Base-by-base conservation (phyloP, 805 yeast species). In the Monosporozyma aquatica region DNA sequence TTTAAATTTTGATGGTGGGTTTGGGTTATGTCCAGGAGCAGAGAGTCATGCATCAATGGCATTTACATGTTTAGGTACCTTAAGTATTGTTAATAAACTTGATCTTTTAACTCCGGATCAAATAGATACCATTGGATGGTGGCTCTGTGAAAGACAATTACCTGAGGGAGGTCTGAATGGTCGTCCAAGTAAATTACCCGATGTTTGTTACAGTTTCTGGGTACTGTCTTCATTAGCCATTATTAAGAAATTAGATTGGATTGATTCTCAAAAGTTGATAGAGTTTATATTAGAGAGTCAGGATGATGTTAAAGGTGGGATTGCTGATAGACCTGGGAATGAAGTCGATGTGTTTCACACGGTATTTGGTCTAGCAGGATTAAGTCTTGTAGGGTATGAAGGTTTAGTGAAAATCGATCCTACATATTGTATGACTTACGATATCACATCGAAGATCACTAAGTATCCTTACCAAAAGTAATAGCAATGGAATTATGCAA, bases 181-280 rank as follows among this genome's bases (percentile, higher is more conserved):
- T 1, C 73, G 99, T 40, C 96, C 97, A 0, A 95, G 92, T 45
- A 92, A 92, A 59, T 65, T 87, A 15, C 95, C 97, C 0, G 99
- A 92, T 62, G 95, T 86, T n/a, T 92, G 99, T 59, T 92, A 92
- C 59, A 80, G 92, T 52, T 92, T 97, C 95, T 92, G 99, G 99
- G 95, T 87, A 8, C 60, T 87, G 18, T 81, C 94, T 2, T 73
- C 87, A 2, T 63, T 89, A 44, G 72, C 82, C 0, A 78, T 86
- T 28, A 67, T 90, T 17, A 75, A 67, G 0, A 78, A 74, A 47
- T 59, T 78, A 15, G 74, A 83, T 49, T 87, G 95, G 87, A 82
- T 92, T n/a, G 81, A 86, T 55, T 69, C 68, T 23, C 70, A 64
- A 4, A 76, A 73, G 51, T 65, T 92, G 43, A 71, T 72, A 41